Base-by-base conservation (phyloP, 2,329 filamentous ascomycete genomes). In the Colletotrichum eremochloae region DNA sequence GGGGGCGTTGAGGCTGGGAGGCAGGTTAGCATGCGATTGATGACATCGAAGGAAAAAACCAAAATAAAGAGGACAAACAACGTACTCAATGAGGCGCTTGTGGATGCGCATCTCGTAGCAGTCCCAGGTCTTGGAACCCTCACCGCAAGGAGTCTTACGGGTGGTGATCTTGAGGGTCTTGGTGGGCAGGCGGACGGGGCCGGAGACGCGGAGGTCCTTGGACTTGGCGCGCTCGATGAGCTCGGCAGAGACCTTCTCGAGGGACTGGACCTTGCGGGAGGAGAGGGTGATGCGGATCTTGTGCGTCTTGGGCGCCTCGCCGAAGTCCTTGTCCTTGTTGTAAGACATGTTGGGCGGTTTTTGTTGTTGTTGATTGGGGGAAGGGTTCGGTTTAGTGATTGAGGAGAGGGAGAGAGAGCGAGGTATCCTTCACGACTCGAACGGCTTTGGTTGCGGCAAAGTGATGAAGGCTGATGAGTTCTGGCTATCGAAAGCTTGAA, bases 121-220 rank as follows among this genome's bases (percentile, higher is more conserved):
- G 86, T 98, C 96, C 96, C 96, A 99, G 83, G 96, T 99, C 94
- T 99, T 99, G 87, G 93, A 97, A 88, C 96, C 96, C 92, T 99
- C 96, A 93, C 96, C 96, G 88, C 68, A 96, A 85, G 96, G 96
- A 77, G 96, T 98, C 93, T 99, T 99, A 83, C 96, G 93, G 90
- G 96, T 97, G 84, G 94, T 94, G 90, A 97, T 91, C 90, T 96
- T 94, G 82, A 98, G 91, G 85, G 91, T 94, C 93, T 98, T 97
- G 89, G 95, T 98, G 81, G 96, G 95, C 81, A 98, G 93, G 83
- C 96, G 95, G 86, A 98, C 96, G 84, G 96, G 95, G 69, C 74
- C 70, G 68, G 98, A 98, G 89, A 97, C 94, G 84, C 93, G 93
- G 82, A 99, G 94, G 84, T 97, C 95, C 95, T 99, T 99, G 89